A percentile compares a stretch with the other conserved stretches of the same genome.
Evolutionary conservation across 768 basidiomycete genomes (phyloP).

Genomic region (Suillus brevipes): DNA sequence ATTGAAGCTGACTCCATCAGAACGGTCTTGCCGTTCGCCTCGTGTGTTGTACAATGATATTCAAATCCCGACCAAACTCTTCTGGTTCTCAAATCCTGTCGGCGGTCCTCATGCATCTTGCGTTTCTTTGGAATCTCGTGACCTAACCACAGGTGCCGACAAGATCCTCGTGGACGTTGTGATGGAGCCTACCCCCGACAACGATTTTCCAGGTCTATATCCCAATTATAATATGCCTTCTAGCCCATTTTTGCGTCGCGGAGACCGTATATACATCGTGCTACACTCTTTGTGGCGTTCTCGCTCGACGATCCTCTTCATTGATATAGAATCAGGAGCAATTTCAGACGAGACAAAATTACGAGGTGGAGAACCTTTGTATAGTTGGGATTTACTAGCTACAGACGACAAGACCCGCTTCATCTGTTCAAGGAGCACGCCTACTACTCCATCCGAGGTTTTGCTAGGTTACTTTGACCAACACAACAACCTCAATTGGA

Average conservation of each 20-base stretch:
- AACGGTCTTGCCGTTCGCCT: slow-evolving; percentile 60
- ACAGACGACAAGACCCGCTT: slow-evolving; percentile 45
- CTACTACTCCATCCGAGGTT: slow-evolving; percentile 47
- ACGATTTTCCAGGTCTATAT: slow-evolving; percentile 64
- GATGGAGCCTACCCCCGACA: slow-evolving; percentile 31
- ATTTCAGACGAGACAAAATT: slow-evolving; percentile 35
- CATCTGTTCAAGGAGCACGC: slow-evolving; percentile 52
- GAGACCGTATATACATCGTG: slow-evolving; percentile 34
- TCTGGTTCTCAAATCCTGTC: slow-evolving; percentile 55
- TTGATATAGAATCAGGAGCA: slow-evolving; percentile 42
- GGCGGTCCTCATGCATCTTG: slow-evolving; percentile 66
- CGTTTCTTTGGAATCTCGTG: slow-evolving; percentile 46
- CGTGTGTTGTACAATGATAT: slow-evolving; percentile 39
- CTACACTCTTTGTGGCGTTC: slow-evolving; percentile 56
- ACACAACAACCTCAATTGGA: slow-evolving; percentile 32
- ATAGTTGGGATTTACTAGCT: slow-evolving; percentile 56
- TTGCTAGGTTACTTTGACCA: slow-evolving; percentile 44
- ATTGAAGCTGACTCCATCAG: slow-evolving; percentile 42
- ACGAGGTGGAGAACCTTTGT: slow-evolving; percentile 23
- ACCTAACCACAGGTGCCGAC: slow-evolving; percentile 28
- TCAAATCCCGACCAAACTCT: slow-evolving; percentile 29
- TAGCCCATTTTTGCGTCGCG: slow-evolving; percentile 38
- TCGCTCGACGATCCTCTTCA: slow-evolving; percentile 47
- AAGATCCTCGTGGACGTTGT: slow-evolving; percentile 43
- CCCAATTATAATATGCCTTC: slow-evolving; percentile 47